Base-by-base conservation (phyloP, 768 basidiomycete species). In the Calocybe indica region DNA sequence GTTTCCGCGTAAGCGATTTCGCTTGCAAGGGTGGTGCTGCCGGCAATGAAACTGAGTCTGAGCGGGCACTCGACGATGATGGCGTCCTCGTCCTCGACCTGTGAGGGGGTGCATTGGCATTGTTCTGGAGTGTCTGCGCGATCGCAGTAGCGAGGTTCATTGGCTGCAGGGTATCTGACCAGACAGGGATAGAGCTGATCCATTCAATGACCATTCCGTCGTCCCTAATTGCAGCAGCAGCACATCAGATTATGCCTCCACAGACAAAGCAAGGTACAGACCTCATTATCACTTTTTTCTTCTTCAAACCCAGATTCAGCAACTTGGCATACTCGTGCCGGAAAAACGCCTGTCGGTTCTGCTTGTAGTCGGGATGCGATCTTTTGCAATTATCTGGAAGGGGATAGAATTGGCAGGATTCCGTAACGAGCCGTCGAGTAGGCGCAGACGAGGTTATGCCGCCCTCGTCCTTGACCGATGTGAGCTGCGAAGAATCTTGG, bases 141-240 rank as follows among this genome's bases (percentile, higher is more conserved):
- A 41, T 51, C 34, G 40, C 41, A 3, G 34, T 33, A 11, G 38
- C 35, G 6, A 51, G 5, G 34, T 41, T 53, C 37, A 56, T 53
- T 8, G 58, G 58, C 3, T 51, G 43, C 12, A 59, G 39, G 2
- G 58, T 53, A 44, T 69, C 67, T 2, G 60, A 62, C 67, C 67
- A 69, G 4, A 69, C 63, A 1, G 66, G 64, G 1, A 59, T 51
- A 7, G 54, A 7, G 37, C 62, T 66, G 41, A 43, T 52, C 67
- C 67, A 69, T 54, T 69, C 67, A 15, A 69, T 65, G 0, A 65
- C 64, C 38, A 69, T 58, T 1, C 65, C 65, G 35, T 67, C 67
- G 15, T 66, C 67, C 40, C 67, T 65, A 37, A 37, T 14, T 2
- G 13, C 48, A 29, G 49, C 11, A 5, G 6, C 9, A 48, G 8